These are phyloP conservation scores for Glycine latifolia DNA, from an alignment of 306 rosid species.

Conservation along the genomic window DNA sequence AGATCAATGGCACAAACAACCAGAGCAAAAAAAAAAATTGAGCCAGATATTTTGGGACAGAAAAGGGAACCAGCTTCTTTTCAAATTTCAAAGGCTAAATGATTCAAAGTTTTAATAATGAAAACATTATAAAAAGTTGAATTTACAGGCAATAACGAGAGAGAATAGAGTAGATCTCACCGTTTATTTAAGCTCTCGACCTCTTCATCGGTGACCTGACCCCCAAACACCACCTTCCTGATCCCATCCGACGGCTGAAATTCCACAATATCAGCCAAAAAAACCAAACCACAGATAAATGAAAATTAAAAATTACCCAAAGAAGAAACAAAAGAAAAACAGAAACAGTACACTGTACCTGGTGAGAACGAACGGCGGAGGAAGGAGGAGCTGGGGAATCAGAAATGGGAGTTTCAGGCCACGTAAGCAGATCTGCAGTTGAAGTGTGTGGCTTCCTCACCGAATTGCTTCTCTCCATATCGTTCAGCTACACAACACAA, in stretches of 20 bases:
- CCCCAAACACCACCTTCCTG: conserved; percentile 95
- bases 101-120: not conserved
- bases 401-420: conserved; percentile 79
- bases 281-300: not conserved
- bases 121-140: not conserved
- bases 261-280: not conserved
- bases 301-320: too few relatives aligned
- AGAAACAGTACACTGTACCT: conserved; percentile 47
- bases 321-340: not conserved
- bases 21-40: not conserved
- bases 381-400: conserved; percentile 73
- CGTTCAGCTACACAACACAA: not conserved
- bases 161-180: conserved; percentile 74
- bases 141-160: not conserved
- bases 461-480: conserved; percentile 87
- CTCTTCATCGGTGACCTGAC: conserved; percentile 98
- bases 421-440: conserved; percentile 98
- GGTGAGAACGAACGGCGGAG: conserved; percentile 76
- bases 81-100: not conserved
- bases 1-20: conserved; percentile 42
- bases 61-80: not conserved
- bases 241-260: conserved; percentile 98
- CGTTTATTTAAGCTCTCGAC: conserved; percentile 86
- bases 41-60: not conserved
- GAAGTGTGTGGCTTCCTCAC: conserved; percentile 94